Conservation (phyloP, 495 filamentous ascomycete genomes). For the Pyronema omphalodes region DNA sequence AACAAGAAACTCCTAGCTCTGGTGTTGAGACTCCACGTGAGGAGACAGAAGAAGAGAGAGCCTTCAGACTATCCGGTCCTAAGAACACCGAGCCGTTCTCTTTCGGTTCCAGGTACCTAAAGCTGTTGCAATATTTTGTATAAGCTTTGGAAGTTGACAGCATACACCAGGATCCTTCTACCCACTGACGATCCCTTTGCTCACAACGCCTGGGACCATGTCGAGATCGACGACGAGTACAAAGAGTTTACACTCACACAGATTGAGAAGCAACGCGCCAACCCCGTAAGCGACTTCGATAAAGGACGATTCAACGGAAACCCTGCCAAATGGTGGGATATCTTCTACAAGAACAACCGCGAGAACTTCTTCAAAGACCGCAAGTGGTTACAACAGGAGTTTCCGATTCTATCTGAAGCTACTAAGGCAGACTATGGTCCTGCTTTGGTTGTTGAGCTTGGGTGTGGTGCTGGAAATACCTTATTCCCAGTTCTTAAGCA, state of each 20-base stretch:
- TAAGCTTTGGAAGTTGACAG: background rate
- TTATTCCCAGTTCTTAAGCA: conserved; percentile 69
- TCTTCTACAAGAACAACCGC: conserved; percentile 89
- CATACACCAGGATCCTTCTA: conserved; percentile 43
- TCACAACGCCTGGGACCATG: conserved; percentile 98
- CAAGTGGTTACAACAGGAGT: conserved; percentile 92
- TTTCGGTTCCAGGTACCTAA: conserved; percentile 47
- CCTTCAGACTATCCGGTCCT: conserved; percentile 31
- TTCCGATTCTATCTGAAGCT: conserved; percentile 58
- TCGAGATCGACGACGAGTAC: conserved; percentile 70
- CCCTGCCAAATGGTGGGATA: conserved; percentile 89
- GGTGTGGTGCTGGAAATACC: conserved; percentile 90
- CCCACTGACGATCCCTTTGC: conserved; percentile 73
- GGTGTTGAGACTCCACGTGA: no score
- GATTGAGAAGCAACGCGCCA: conserved; percentile 58
- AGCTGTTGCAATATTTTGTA: background rate
- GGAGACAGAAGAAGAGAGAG: background rate
- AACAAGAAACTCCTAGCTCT: no score
- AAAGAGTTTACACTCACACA: conserved; percentile 63
- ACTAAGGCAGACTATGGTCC: conserved; percentile 43
- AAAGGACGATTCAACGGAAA: conserved; percentile 67
- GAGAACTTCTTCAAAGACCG: conserved; percentile 96
- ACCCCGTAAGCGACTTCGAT: conserved; percentile 76
- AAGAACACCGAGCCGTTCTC: conserved; percentile 85
- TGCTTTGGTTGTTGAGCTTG: conserved; percentile 63